These are phyloP conservation scores for Colletotrichum liriopes DNA, from an alignment of 2,329 filamentous ascomycete genomes.

Conservation along the genomic window DNA sequence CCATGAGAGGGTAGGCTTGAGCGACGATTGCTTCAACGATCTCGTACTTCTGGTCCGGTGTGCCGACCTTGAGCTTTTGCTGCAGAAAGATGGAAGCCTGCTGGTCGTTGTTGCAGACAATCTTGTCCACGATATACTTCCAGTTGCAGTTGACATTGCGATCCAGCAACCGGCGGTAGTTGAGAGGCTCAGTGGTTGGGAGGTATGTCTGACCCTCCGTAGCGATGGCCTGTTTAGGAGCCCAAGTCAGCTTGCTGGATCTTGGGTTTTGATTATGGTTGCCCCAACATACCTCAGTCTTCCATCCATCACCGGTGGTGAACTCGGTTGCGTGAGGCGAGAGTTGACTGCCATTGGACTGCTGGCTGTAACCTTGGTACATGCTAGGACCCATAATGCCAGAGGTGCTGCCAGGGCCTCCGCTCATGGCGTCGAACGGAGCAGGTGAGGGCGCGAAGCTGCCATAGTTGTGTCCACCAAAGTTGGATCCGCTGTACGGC, in stretches of 20 bases:
- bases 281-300: constrained; percentile 64
- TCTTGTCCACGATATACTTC: constrained; percentile 99
- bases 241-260: constrained; percentile 30
- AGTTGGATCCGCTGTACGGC: constrained; percentile 54
- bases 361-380: constrained; percentile 68
- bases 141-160: constrained; percentile 98
- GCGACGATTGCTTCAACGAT: constrained; percentile 97
- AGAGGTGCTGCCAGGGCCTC: constrained; percentile 52
- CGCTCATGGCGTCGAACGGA: constrained; percentile 45
- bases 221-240: constrained; percentile 59
- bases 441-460: constrained; percentile 45
- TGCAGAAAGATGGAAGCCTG: constrained; percentile 99
- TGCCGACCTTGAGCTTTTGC: constrained; percentile 98
- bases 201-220: constrained; percentile 83
- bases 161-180: constrained; percentile 95
- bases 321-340: constrained; percentile 84
- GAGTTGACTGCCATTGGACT: constrained; percentile 75
- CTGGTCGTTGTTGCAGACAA: constrained; percentile 98
- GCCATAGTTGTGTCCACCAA: constrained; percentile 45
- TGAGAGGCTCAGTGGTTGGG: constrained; percentile 90
- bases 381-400: constrained; percentile 58
- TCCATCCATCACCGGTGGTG: constrained; percentile 71
- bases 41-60: constrained; percentile 94
- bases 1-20: constrained; percentile 95
- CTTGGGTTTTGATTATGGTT: constrained; percentile 2